A percentile compares a stretch with the other conserved stretches of the same genome.
phyloP scores from a whole-genome alignment of 768 basidiomycete species.

The Russula olivacea region DNA sequence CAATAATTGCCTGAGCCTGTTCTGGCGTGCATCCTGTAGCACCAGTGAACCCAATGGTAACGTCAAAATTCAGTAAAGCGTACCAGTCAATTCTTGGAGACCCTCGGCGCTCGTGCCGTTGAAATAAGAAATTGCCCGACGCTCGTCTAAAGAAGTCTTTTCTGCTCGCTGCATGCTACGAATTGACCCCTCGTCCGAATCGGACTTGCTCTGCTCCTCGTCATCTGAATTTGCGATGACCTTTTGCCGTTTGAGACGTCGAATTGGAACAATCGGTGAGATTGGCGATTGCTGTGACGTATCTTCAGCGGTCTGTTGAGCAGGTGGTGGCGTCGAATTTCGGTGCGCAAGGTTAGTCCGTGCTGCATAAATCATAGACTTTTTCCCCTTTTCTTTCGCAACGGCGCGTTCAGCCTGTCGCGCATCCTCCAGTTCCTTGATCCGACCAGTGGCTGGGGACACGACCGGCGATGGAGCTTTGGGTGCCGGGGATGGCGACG shows the following conservation, averaged over 20 bases:
- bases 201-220: slow-evolving; percentile 56
- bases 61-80: slow-evolving; percentile 21
- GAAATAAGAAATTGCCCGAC: slow-evolving; percentile 59
- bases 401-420: slow-evolving; percentile 59
- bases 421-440: slow-evolving; percentile 71
- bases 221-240: slow-evolving; percentile 58
- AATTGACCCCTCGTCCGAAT: slow-evolving; percentile 42
- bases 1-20: slow-evolving; percentile 75
- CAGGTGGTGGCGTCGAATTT: slow-evolving; percentile 36
- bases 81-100: slow-evolving; percentile 72
- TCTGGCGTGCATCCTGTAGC: slow-evolving; percentile 67
- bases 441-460: slow-evolving; percentile 47
- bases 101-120: slow-evolving; percentile 57
- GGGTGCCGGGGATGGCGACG: slow-evolving; percentile 11
- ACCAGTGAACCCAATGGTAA: slow-evolving; percentile 13
- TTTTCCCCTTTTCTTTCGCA: slow-evolving; percentile 69
- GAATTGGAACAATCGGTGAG: slow-evolving; percentile 38
- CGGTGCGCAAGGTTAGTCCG: slow-evolving; percentile 41
- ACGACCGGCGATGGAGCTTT: slow-evolving; percentile 21
- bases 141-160: slow-evolving; percentile 39
- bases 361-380: slow-evolving; percentile 77
- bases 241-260: slow-evolving; percentile 48
- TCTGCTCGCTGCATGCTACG: slow-evolving; percentile 31
- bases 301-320: slow-evolving; percentile 34
- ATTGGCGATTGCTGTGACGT: slow-evolving; percentile 37